A percentile compares a stretch with the other conserved stretches of the same genome.
These are phyloP conservation scores for Petasospora rhodanensis DNA, from an alignment of 1,139 yeast genomes.

Conservation along the genomic window DNA sequence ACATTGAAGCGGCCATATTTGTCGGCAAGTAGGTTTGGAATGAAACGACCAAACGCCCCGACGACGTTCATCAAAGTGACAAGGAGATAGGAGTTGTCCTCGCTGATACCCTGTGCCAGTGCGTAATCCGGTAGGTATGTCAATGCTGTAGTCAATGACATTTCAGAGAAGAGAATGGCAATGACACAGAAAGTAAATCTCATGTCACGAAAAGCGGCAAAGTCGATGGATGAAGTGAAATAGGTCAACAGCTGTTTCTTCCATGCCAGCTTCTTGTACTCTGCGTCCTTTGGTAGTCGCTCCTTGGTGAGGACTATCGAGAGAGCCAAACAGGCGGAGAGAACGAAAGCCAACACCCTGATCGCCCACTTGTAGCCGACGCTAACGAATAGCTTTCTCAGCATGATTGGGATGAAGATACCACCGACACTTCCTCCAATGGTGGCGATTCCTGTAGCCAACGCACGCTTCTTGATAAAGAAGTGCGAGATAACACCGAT, in stretches of 20 bases:
- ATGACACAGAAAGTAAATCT: constrained; percentile 37
- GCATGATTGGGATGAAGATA: constrained; percentile 52
- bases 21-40: constrained; percentile 53
- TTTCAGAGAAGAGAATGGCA: constrained; percentile 48
- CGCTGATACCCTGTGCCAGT: constrained; percentile 46
- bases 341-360: constrained; percentile 48
- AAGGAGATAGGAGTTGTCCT: constrained; percentile 46
- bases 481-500: constrained; percentile 58
- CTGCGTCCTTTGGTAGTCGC: constrained; percentile 32
- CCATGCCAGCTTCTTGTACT: constrained; percentile 19
- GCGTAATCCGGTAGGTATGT: constrained; percentile 57
- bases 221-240: constrained; percentile 24
- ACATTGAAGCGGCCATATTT: constrained; percentile 56
- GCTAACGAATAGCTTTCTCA: constrained; percentile 45
- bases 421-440: constrained; percentile 67
- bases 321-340: constrained; percentile 36
- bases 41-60: constrained; percentile 54
- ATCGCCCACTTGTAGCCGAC: constrained; percentile 64
- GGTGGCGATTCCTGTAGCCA: constrained; percentile 54
- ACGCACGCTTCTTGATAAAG: constrained; percentile 49
- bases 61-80: constrained; percentile 55
- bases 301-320: constrained; percentile 45
- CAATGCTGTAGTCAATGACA: constrained; percentile 47
- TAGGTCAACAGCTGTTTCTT: constrained; percentile 20
- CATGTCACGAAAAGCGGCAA: constrained; percentile 35